These are phyloP conservation scores for Monosporozyma servazzii DNA, from an alignment of 805 yeast species.

Conservation along the genomic window DNA sequence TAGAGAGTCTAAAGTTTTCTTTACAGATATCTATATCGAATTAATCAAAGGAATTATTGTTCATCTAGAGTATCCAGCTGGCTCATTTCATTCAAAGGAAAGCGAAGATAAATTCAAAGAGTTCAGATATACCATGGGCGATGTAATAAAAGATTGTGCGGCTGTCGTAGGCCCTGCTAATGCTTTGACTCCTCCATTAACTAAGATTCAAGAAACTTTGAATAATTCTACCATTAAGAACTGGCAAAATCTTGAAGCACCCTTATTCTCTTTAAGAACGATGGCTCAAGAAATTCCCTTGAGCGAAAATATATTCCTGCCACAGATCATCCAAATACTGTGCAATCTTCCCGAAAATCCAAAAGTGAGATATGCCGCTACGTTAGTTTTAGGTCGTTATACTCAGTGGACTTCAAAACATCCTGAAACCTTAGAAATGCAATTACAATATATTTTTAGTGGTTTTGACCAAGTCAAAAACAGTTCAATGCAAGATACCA, in stretches of 20 bases:
- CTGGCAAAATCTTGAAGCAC: slow-evolving; percentile 89
- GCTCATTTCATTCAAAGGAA: slow-evolving; percentile 59
- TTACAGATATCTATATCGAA: slow-evolving; percentile 17
- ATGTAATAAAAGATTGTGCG: slow-evolving; percentile 92
- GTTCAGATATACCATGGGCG: slow-evolving; percentile 95
- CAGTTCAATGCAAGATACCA: slow-evolving; percentile 8
- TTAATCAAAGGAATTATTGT: slow-evolving; percentile 37
- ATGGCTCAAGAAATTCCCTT: slow-evolving; percentile 86
- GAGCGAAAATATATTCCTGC: slow-evolving; percentile 57
- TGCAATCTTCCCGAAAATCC: slow-evolving; percentile 78
- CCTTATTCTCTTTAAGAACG: slow-evolving; percentile 79
- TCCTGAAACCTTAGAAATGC: slow-evolving; percentile 72
- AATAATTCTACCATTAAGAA: slow-evolving; percentile 21
- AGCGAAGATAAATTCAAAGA: slow-evolving; percentile 88
- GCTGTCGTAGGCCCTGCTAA: slow-evolving; percentile 71
- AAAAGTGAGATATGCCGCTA: slow-evolving; percentile 84
- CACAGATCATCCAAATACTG: slow-evolving; percentile 43
- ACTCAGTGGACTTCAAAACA: slow-evolving; percentile 91
- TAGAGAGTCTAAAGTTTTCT: slow-evolving; percentile 19
- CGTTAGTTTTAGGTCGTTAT: slow-evolving; percentile 89
- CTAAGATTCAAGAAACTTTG: slow-evolving; percentile 39
- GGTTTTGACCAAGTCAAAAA: slow-evolving; percentile 43
- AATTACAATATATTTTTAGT: slow-evolving; percentile 70
- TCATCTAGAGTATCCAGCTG: slow-evolving; percentile 68
- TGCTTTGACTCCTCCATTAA: slow-evolving; percentile 65